These are phyloP conservation scores for Brettanomyces sp. DNA, from an alignment of 805 yeast genomes.

Conservation along the genomic window DNA sequence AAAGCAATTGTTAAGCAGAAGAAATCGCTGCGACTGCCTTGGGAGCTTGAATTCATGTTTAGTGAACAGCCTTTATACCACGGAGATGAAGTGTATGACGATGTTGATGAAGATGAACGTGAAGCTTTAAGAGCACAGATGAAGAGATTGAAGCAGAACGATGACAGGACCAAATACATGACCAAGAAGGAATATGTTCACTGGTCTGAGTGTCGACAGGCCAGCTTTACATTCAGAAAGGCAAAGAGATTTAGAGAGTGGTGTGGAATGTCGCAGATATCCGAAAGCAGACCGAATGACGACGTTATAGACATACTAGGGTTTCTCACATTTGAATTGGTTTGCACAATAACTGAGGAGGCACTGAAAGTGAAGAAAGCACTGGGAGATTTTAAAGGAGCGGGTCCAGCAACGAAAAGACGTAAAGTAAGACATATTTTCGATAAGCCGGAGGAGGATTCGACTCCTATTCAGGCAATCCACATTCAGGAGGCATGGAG, in stretches of 20 bases:
- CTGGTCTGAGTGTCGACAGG: constrained; percentile 98
- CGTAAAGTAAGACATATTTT: constrained; percentile 46
- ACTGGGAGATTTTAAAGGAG: constrained; percentile 4
- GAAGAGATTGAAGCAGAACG: constrained; percentile 83
- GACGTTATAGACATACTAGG: constrained; percentile 95
- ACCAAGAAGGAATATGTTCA: constrained; percentile 96
- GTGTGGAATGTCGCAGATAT: constrained; percentile 78
- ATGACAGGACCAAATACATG: constrained; percentile 88
- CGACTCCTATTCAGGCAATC: constrained; percentile 64
- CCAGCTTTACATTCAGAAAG: constrained; percentile 90
- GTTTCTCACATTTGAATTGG: constrained; percentile 91
- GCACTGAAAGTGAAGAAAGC: constrained; percentile 68
- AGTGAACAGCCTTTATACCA: constrained; percentile 78
- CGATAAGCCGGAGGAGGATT: constrained; percentile 82
- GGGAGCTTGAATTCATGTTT: constrained; percentile 95
- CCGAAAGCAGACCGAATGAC: constrained; percentile 89
- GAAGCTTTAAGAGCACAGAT: constrained; percentile 86
- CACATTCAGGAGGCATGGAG: constrained; percentile 91
- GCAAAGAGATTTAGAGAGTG: constrained; percentile 93
- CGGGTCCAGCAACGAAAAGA: constrained; percentile 20
- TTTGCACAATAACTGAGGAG: constrained; percentile 86
- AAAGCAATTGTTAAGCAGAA: constrained; percentile 45
- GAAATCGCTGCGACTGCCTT: constrained; percentile 76
- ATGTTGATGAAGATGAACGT: constrained; percentile 72
- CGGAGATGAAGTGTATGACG: constrained; percentile 50